Evolutionary conservation across 2,329 filamentous ascomycete species (phyloP).

Genomic region (Colletotrichum sublineola): DNA sequence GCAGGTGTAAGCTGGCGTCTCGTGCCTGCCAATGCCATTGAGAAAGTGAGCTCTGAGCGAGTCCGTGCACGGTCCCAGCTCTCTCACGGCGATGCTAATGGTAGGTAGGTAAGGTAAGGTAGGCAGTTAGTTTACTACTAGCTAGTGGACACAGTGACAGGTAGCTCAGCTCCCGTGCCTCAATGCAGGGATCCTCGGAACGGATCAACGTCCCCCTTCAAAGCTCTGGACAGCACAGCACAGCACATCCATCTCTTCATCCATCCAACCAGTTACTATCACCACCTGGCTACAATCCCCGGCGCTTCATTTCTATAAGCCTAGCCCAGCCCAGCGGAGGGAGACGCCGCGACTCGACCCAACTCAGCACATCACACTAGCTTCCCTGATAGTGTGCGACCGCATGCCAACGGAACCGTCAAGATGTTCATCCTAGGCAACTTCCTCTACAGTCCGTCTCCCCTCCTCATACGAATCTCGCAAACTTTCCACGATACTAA

Average conservation of each 20-base stretch:
- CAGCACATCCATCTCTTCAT: conserved; percentile 1
- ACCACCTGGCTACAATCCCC: conserved; percentile 23
- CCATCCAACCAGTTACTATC: conserved; percentile 15
- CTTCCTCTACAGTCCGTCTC: conserved; percentile 72
- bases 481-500: conserved; percentile 15
- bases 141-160: conserved; percentile 21
- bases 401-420: conserved; percentile 9
- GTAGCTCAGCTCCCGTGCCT: background rate
- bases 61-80: conserved; percentile 28
- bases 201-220: conserved; percentile 31
- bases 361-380: conserved; percentile 12
- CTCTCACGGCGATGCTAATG: conserved; percentile 9
- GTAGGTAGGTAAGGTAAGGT: too few relatives aligned
- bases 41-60: conserved; percentile 25
- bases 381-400: background rate
- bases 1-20: conserved; percentile 41
- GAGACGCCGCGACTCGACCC: background rate
- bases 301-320: background rate
- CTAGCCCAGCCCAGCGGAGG: background rate
- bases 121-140: background rate
- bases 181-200: conserved; percentile 28
- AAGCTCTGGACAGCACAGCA: conserved; percentile 34
- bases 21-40: conserved; percentile 33
- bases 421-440: conserved; percentile 78
- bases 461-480: background rate